A percentile compares a stretch with the other conserved stretches of the same genome.
phyloP scores from a whole-genome alignment of 2,329 filamentous ascomycete species.

The Monosporascus sp. region DNA sequence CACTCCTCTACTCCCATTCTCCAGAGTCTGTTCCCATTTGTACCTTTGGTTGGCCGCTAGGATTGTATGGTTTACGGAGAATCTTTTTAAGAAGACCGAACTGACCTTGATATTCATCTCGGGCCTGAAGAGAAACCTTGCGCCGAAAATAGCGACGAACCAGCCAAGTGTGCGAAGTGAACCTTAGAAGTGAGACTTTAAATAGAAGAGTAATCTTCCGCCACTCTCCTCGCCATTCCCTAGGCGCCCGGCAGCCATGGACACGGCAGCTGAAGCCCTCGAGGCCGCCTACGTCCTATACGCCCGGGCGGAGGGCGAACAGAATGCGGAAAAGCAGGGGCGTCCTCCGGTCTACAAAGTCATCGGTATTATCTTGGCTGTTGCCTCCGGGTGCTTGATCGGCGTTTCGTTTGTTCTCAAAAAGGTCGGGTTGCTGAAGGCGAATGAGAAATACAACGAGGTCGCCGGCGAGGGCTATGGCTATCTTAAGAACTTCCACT shows the following conservation, averaged over 20 bases:
- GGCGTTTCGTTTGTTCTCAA: slow-evolving; percentile 93
- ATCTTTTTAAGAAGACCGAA: no score
- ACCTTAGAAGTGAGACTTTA: neutral
- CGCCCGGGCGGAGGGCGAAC: slow-evolving; percentile 34
- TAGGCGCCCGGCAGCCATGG: slow-evolving; percentile 25
- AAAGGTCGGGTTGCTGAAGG: slow-evolving; percentile 83
- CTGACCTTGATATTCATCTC: neutral
- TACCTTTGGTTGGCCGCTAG: no score
- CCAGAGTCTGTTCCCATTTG: no score
- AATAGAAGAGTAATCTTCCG: neutral
- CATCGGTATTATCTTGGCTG: slow-evolving; percentile 78
- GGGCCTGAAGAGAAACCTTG: neutral
- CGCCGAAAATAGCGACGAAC: neutral
- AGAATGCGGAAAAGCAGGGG: slow-evolving; percentile 16
- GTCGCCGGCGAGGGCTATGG: slow-evolving; percentile 94
- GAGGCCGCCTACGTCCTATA: slow-evolving; percentile 32
- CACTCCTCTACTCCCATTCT: no score
- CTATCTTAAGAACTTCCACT: slow-evolving; percentile 90
- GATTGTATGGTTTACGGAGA: no score
- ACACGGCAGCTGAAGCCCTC: slow-evolving; percentile 31
- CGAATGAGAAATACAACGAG: slow-evolving; percentile 95
- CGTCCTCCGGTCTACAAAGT: slow-evolving; percentile 66
- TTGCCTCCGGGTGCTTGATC: slow-evolving; percentile 87
- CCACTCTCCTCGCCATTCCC: slow-evolving; percentile 10
- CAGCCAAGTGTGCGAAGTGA: neutral